A percentile compares a stretch with the other conserved stretches of the same genome.
phyloP scores from a whole-genome alignment of 139 green algal genomes.

The Limnomonas spitsbergensis region DNA sequence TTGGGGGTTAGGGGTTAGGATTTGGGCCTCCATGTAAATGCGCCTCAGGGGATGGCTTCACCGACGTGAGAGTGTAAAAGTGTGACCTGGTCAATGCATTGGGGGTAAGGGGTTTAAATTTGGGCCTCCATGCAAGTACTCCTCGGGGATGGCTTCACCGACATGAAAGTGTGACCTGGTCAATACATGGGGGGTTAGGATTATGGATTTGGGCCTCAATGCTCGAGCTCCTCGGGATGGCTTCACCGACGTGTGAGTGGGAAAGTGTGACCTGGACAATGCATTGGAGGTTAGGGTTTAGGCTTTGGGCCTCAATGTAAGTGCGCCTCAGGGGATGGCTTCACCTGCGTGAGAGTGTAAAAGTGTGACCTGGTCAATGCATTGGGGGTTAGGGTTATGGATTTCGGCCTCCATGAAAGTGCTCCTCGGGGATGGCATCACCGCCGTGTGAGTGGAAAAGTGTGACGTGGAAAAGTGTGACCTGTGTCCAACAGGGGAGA shows the following conservation, averaged over 20 bases:
- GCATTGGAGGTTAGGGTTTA: too few species aligned
- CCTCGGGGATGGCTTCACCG: constrained; percentile 55
- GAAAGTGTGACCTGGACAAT: constrained; percentile 65
- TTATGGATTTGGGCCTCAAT: too few species aligned
- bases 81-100: too few species aligned
- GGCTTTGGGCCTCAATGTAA: too few species aligned
- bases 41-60: constrained; percentile 44
- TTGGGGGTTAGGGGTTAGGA: constrained; percentile 28
- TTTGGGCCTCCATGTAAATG: too few species aligned
- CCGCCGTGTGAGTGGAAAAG: too few species aligned
- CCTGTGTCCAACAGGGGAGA: too few species aligned
- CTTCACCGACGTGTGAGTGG: constrained; percentile 57
- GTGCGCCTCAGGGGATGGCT: too few species aligned
- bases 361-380: constrained; percentile 67
- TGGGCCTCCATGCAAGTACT: constrained; percentile 53
- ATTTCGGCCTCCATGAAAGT: constrained; percentile 31
- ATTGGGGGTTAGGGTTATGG: constrained; percentile 28
- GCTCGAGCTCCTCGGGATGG: too few species aligned
- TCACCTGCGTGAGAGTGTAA: constrained; percentile 62
- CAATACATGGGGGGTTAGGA: too few species aligned
- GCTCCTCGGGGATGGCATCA: constrained; percentile 63
- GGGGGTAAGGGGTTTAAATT: constrained; percentile 25
- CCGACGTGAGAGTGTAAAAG: constrained; percentile 63
- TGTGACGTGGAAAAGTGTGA: too few species aligned
- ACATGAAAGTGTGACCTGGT: constrained; percentile 71